Evolutionary conservation across 768 basidiomycete genomes (phyloP).

Genomic region (Brasilioporus rufonigricans): DNA sequence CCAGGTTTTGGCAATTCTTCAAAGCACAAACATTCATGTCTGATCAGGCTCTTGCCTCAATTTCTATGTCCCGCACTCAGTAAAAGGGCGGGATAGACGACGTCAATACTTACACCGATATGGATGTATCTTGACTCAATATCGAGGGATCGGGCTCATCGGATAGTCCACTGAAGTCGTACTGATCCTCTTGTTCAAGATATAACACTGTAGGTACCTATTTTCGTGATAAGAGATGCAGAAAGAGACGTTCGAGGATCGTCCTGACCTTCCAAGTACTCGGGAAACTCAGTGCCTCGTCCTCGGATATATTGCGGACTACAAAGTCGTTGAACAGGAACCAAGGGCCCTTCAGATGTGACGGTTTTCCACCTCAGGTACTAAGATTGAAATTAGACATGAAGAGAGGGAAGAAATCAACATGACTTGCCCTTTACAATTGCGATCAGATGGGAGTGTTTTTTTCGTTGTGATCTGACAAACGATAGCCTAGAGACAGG

Average conservation of each 20-base stretch:
- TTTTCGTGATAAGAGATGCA: constrained; percentile 6
- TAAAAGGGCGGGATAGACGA: neutral
- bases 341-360: constrained; percentile 61
- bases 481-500: constrained; percentile 61
- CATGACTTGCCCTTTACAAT: constrained; percentile 69
- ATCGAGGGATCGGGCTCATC: constrained; percentile 69
- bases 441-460: constrained; percentile 81
- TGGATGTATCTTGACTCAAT: constrained; percentile 82
- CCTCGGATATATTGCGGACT: constrained; percentile 79
- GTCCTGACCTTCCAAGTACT: constrained; percentile 86
- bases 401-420: neutral
- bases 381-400: constrained; percentile 34
- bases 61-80: constrained; percentile 46
- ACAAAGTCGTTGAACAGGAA: constrained; percentile 96
- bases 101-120: constrained; percentile 61
- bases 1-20: constrained; percentile 85
- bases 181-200: constrained; percentile 69
- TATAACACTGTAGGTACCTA: constrained; percentile 91
- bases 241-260: neutral
- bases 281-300: constrained; percentile 85
- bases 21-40: constrained; percentile 68
- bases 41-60: constrained; percentile 68
- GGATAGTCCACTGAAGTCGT: constrained; percentile 68
- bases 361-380: constrained; percentile 61
- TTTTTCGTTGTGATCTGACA: constrained; percentile 72